Evolutionary conservation across 371 early-diverging fungal species (phyloP), one percentile per base, ranked within the genome.

Genomic region (Mortierella polycephala): DNA sequence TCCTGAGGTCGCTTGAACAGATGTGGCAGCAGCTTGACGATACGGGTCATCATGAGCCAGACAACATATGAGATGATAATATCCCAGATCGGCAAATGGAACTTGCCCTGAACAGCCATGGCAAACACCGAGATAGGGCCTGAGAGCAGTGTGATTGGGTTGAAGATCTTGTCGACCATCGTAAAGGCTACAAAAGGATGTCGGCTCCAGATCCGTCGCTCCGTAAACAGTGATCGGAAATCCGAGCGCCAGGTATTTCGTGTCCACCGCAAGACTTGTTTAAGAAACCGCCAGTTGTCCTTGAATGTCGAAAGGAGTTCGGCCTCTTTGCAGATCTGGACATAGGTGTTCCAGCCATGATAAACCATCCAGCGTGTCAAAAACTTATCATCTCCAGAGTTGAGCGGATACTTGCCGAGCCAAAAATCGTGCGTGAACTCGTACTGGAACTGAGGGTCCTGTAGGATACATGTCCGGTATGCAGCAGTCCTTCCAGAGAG

Each of bases 191-290:
- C 91, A 71, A 85, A 92, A 1, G 93, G 93, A 68, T 92, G 89
- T 40, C 88, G 85, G 14, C 57, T 70, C 93, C 93, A 92, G 47
- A 92, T 83, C 49, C 68, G 70, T 1, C 91, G 83, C 61, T 92
- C 93, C 16, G 76, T 84, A 62, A 89, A 91, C 55, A 92, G 62
- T 9, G 89, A 88, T 16, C 90, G 82, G 59, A 90, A 87, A 71
- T 92, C 93, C 12, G 89, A 89, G 11, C 93, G 85, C 93, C 93
- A 92, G 20, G 92, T 92, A 64, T 92, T 92, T 53, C 93, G 86
- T 1, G 93, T 92, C 93, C 92, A 92, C 21, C 93, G 81, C 18
- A 91, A 73, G 1, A 92, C 86, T 62, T 92, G 92, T 60, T 89
- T 89, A 20, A 92, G 69, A 69, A 93, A 93, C n/a, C 90, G 81